Evolutionary conservation across 805 yeast genomes (phyloP), one percentile per base, ranked within the genome.

Genomic region (Metschnikowia koreensis): DNA sequence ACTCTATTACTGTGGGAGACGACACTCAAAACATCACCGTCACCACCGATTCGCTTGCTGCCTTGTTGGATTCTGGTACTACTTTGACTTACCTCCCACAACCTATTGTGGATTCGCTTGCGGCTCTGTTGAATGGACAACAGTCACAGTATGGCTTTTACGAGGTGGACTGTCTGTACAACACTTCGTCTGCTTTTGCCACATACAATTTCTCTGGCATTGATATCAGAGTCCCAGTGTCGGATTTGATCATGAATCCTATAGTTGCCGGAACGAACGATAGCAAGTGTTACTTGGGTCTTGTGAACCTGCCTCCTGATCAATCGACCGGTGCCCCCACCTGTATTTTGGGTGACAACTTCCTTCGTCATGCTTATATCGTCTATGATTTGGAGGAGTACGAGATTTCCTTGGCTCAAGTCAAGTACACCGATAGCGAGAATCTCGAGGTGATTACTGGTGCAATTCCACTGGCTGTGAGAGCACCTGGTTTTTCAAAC

Each of bases 371-470:
- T 47, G 41, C 85, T 1, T 86, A 84, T 64, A 75, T 82, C 29
- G 89, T 84, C n/a, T 84, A 79, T 65, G 86, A 87, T 64, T 67
- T 84, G 47, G 88, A 82, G 33, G 78, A 77, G 60, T 68, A 67
- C 44, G 75, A 80, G 59, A 70, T 86, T 38, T 81, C 87, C 3
- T 58, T 86, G 62, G 88, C 83, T 17, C 81, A 77, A 47, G 57
- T 51, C 40, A 57, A 58, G 22, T 60, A 59, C 55, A 49, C 66
- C 8, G 56, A 53, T 22, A 65, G 62, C 13, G 71, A 70, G 51
- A 65, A 80, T 50, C 74, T 83, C 44, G 82, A 81, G 48, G 72
- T 67, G 9, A 76, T 84, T 39, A 54, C 69, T 5, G 54, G 73
- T 10, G 43, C 68, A 9, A 75, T 83, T 42, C 87, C 88, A n/a